Evolutionary conservation across 106 monocot species (phyloP).

Genomic region (Platanthera zijinensis): DNA sequence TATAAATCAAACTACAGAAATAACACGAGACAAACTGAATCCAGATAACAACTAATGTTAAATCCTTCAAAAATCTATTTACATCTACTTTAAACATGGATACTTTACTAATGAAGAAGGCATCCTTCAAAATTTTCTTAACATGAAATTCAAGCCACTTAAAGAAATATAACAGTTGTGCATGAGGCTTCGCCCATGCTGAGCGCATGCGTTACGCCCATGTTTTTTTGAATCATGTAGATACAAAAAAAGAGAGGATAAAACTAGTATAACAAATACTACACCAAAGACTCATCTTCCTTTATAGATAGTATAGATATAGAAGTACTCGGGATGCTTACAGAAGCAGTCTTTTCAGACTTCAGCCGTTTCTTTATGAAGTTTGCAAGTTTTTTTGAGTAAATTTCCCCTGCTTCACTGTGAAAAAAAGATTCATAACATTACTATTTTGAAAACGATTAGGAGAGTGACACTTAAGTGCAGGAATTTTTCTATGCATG

Average conservation of each 20-base stretch:
- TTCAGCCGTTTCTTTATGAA: conserved; percentile 88
- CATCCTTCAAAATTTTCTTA: background rate
- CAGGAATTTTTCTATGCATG: background rate
- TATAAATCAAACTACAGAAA: background rate
- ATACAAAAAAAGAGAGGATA: no score
- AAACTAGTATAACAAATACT: no score
- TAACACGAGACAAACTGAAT: background rate
- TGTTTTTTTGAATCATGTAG: no score
- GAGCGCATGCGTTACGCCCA: no score
- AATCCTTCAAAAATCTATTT: background rate
- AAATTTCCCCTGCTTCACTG: conserved; percentile 89
- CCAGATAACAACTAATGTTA: background rate
- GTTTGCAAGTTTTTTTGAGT: conserved; percentile 80
- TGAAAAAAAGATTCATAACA: conserved; percentile 2
- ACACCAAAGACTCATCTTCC: no score
- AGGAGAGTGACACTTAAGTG: background rate
- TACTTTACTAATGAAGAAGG: no score
- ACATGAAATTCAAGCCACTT: background rate
- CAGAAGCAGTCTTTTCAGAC: conserved; percentile 80
- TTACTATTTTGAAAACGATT: background rate
- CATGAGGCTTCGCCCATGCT: no score
- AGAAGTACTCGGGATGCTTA: conserved; percentile 30
- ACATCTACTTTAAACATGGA: background rate
- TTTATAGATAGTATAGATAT: background rate
- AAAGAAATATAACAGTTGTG: background rate